Evolutionary conservation across 1,284 basidiomycete genomes (phyloP).

Genomic region (Spongispora temasekensis): DNA sequence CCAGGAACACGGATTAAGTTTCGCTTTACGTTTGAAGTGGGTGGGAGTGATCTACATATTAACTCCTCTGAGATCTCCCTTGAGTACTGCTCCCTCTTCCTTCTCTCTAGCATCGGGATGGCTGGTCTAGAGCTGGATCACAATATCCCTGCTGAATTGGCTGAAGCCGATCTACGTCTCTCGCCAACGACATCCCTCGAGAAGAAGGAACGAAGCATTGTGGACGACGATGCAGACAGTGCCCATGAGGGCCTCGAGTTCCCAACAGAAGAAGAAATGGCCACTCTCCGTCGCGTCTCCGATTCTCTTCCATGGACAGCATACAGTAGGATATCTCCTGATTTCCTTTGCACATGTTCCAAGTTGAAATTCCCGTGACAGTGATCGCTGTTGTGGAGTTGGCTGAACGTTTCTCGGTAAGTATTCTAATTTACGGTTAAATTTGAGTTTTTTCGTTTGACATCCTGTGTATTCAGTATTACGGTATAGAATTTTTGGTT

Average conservation of each 20-base stretch:
- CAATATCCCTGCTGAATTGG: constrained; percentile 2
- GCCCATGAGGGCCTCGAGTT: constrained; percentile 60
- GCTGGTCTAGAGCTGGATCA: constrained; percentile 8
- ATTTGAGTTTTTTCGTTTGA: neutral
- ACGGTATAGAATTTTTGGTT: constrained; percentile 29
- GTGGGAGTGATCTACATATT: neutral
- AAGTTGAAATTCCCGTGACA: constrained; percentile 24
- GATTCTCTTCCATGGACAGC: constrained; percentile 67
- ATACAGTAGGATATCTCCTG: constrained; percentile 50
- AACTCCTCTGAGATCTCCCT: neutral
- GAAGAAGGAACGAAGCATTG: constrained; percentile 7
- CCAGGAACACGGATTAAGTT: neutral
- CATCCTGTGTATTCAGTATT: constrained; percentile 30
- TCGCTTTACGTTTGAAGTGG: constrained; percentile 9
- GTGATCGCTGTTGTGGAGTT: constrained; percentile 73
- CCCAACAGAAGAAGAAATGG: constrained; percentile 70
- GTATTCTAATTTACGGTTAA: constrained; percentile 12
- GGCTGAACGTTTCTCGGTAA: constrained; percentile 75
- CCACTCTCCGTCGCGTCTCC: constrained; percentile 60
- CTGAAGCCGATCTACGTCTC: constrained; percentile 3
- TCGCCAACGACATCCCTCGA: constrained; percentile 15
- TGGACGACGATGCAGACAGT: constrained; percentile 38
- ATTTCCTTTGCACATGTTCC: constrained; percentile 10
- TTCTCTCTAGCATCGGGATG: constrained; percentile 11
- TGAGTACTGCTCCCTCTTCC: neutral